Evolutionary conservation across 176 grass and related monocot genomes (phyloP).

Genomic region (Musa acuminata): DNA sequence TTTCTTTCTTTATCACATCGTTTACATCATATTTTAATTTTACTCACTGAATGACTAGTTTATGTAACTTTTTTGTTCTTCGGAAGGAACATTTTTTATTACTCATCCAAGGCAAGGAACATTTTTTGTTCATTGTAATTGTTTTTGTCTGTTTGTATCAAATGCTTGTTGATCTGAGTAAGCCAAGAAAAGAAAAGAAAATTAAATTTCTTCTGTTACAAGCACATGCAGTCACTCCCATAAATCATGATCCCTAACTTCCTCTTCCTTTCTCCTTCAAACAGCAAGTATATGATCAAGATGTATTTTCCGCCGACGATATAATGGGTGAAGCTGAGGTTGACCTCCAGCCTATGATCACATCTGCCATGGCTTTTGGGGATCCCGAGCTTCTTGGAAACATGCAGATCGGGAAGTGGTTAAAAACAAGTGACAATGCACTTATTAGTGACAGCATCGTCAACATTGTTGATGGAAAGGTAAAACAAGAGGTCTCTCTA

Average conservation of each 20-base stretch:
- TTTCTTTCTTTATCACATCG: background rate
- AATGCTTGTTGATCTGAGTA: background rate
- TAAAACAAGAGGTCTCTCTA: slow-evolving; percentile 77
- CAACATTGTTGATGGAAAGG: slow-evolving; percentile 59
- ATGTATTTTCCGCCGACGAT: slow-evolving; percentile 81
- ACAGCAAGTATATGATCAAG: slow-evolving; percentile 86
- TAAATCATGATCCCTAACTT: background rate
- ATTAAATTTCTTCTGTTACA: no score
- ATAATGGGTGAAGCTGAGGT: slow-evolving; percentile 98
- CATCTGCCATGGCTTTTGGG: slow-evolving; percentile 72
- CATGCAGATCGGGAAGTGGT: slow-evolving; percentile 93
- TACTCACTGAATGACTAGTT: no score
- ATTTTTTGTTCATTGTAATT: background rate
- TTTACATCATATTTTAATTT: no score
- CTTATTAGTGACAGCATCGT: slow-evolving; percentile 70
- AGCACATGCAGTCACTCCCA: no score
- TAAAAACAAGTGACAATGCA: slow-evolving; percentile 80
- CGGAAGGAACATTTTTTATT: no score
- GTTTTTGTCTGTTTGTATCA: background rate
- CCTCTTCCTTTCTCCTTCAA: background rate
- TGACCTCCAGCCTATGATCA: slow-evolving; percentile 90
- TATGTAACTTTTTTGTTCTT: background rate
- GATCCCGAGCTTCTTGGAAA: slow-evolving; percentile 51
- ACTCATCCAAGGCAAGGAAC: no score
- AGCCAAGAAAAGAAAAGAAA: no score